phyloP scores from a whole-genome alignment of 2,329 filamentous ascomycete genomes.

The Cucurbitaria berberidis region DNA sequence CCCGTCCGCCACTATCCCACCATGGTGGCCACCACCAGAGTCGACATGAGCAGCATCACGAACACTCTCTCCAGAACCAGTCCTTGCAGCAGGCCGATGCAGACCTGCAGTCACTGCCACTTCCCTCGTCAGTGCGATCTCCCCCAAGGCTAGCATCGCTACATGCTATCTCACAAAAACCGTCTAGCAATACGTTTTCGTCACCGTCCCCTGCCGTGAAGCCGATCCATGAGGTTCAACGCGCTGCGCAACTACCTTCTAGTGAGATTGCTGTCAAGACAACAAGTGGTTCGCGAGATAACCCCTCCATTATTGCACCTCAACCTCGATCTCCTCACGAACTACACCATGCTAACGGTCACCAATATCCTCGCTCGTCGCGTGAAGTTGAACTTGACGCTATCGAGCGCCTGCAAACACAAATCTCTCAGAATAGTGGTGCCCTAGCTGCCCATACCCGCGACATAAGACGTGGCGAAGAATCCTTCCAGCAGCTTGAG shows the following conservation, averaged over 20 bases:
- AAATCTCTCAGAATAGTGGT: slow-evolving; percentile 55
- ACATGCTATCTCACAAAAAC: slow-evolving; percentile 22
- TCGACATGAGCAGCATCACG: slow-evolving; percentile 20
- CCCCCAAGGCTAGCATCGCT: slow-evolving; percentile 18
- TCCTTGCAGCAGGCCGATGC: slow-evolving; percentile 26
- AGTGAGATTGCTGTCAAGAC: slow-evolving; percentile 18
- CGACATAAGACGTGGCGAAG: slow-evolving; percentile 38
- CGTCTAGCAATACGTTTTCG: slow-evolving; percentile 20
- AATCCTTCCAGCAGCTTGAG: slow-evolving; percentile 36
- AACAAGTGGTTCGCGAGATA: slow-evolving; percentile 20
- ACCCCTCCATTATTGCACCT: slow-evolving; percentile 16
- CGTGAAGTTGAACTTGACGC: slow-evolving; percentile 47
- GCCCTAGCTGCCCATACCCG: slow-evolving; percentile 42
- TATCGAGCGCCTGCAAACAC: slow-evolving; percentile 55
- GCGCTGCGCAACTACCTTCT: slow-evolving; percentile 16
- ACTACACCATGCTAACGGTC: slow-evolving; percentile 30
- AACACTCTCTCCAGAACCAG: slow-evolving; percentile 24
- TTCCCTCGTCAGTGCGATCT: slow-evolving; percentile 23
- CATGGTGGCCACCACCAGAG: slow-evolving; percentile 24
- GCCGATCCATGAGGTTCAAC: slow-evolving; percentile 22
- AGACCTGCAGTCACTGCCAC: slow-evolving; percentile 25
- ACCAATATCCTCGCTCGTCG: slow-evolving; percentile 37
- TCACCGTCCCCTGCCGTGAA: slow-evolving; percentile 24
- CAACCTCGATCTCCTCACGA: slow-evolving; percentile 20
- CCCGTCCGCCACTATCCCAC: slow-evolving; percentile 26